These are phyloP conservation scores for Phaeosphaeriaceae sp. DNA, from an alignment of 2,329 filamentous ascomycete genomes.

Conservation along the genomic window DNA sequence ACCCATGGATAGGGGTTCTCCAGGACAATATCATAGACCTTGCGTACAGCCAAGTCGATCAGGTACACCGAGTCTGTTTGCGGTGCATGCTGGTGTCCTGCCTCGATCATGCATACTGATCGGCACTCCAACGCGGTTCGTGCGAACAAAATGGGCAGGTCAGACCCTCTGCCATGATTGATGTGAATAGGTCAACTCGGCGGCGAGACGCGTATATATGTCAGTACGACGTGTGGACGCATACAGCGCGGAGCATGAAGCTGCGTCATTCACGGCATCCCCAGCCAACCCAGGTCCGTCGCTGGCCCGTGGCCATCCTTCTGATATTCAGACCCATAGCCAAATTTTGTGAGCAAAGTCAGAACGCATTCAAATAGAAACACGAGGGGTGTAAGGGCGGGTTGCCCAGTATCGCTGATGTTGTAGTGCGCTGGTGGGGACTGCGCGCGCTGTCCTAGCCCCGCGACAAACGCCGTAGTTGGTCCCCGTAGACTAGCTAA, in stretches of 20 bases:
- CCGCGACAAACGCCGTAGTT: neutral
- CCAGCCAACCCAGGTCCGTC: neutral
- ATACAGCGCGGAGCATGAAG: constrained; percentile 1
- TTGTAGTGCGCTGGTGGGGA: neutral
- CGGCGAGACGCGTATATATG: neutral
- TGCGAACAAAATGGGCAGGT: neutral
- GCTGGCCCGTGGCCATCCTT: neutral
- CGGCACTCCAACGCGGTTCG: neutral
- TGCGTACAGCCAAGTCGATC: neutral
- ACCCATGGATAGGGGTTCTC: neutral
- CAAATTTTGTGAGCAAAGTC: neutral
- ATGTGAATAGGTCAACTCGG: neutral
- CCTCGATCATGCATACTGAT: neutral
- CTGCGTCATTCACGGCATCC: constrained; percentile 3
- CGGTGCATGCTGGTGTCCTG: neutral
- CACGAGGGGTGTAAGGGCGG: neutral
- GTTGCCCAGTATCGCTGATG: neutral
- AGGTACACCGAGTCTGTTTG: neutral
- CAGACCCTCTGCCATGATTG: neutral
- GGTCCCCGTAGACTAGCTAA: neutral
- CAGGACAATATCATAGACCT: neutral
- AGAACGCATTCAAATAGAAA: neutral
- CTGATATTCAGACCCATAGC: neutral
- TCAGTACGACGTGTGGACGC: constrained; percentile 3
- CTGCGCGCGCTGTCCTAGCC: neutral